Percentiles rank a stretch among this genome's conserved stretches.
phyloP scores from a whole-genome alignment of 139 green algal species.

The Closterium sp. region DNA sequence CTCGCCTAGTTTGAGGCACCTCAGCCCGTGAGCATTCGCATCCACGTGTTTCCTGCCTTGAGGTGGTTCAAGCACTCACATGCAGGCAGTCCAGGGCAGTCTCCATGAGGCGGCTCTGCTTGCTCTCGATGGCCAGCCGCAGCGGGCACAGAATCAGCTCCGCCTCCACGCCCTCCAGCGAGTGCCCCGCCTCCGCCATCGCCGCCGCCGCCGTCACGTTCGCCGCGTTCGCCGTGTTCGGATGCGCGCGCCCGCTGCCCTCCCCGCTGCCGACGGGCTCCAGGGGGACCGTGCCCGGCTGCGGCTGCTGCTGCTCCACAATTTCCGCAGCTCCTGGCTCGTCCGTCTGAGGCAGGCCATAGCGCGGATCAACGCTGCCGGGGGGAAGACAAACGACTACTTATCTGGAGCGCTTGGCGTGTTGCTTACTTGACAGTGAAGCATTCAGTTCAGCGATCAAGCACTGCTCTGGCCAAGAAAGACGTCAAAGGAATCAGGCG shows the following conservation, averaged over 20 bases:
- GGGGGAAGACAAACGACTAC: too few relatives aligned
- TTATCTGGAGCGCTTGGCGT: too few relatives aligned
- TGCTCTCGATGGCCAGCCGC: slow-evolving; percentile 42
- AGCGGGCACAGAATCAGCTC: slow-evolving; percentile 33
- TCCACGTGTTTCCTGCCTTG: slow-evolving; percentile 15
- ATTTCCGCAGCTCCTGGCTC: neutral
- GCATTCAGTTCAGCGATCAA: neutral
- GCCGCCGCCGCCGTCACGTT: slow-evolving; percentile 39
- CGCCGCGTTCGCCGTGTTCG: slow-evolving; percentile 12
- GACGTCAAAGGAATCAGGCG: neutral
- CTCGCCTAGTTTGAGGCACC: neutral
- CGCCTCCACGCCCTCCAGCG: slow-evolving; percentile 27
- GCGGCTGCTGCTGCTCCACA: neutral
- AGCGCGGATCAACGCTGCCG: neutral
- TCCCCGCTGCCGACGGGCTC: neutral
- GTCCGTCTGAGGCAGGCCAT: neutral
- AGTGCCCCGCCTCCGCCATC: slow-evolving; percentile 41
- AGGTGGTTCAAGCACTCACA: slow-evolving; percentile 1
- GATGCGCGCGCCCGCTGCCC: neutral
- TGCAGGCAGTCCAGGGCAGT: slow-evolving; percentile 52
- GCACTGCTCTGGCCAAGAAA: neutral
- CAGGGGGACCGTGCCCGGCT: neutral
- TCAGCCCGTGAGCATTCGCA: neutral
- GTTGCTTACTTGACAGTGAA: too few relatives aligned
- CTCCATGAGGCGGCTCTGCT: slow-evolving; percentile 49